Base-by-base conservation (phyloP, 768 basidiomycete genomes). In the Rickenella mellea region DNA sequence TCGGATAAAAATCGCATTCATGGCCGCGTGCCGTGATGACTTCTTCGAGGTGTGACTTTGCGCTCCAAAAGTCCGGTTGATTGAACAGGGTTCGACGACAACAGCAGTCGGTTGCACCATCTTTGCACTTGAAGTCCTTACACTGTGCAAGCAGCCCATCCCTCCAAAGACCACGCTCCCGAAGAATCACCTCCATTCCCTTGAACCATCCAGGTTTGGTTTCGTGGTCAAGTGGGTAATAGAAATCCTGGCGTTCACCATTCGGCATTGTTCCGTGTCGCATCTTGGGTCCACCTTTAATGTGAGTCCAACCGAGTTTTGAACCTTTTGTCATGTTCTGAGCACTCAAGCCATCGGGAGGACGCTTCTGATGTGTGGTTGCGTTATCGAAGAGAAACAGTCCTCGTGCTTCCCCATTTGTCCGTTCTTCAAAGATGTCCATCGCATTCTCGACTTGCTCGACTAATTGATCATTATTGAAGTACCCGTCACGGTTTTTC, bases 151-250 rank as follows among this genome's bases (percentile, higher is more conserved):
- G 41, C 8, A 55, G 45, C 6, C 45, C 35, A 1, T 19, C 14
- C 3, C 40, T 40, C 50, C 51, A 58, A 2, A 61, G 39, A 3
- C 59, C 56, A 25, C 45, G 48, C 46, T 63, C 62, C 21, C 32
- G 17, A 6, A 64, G 53, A 12, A 64, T 51, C 11, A 29, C n/a
- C 39, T 57, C 41, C 42, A 66, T 59, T 9, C 65, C 65, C 36
- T 66, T 12, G 57, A 56, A 21, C 45, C 11, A 0, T 51, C 45
- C 9, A 56, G 57, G 48, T 33, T n/a, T n/a, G n/a, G n/a, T n/a
- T n/a, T n/a, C n/a, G n/a, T n/a, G n/a, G n/a, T n/a, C n/a, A n/a
- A n/a, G n/a, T n/a, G n/a, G n/a, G n/a, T n/a, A n/a, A n/a, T n/a
- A n/a, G n/a, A n/a, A n/a, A n/a, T n/a, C n/a, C n/a, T n/a, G n/a